These are phyloP conservation scores for Salix udensis DNA, from an alignment of 345 rosid species.

Conservation along the genomic window DNA sequence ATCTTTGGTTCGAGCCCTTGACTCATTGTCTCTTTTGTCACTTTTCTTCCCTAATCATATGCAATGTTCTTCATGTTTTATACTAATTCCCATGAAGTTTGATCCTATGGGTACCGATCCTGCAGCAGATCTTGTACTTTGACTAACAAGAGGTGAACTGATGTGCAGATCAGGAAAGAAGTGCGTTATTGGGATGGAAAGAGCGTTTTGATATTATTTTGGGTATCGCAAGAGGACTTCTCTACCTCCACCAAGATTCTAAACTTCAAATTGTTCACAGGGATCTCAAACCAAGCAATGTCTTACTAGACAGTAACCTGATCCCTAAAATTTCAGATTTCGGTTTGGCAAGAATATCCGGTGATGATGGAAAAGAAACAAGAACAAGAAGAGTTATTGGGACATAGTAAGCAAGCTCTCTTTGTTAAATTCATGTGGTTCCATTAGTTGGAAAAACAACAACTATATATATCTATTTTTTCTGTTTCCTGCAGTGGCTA, in stretches of 20 bases:
- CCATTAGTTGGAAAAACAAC: neutral
- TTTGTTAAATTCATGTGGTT: neutral
- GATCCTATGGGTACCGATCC: too few species aligned
- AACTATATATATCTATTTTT: neutral
- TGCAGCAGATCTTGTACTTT: too few species aligned
- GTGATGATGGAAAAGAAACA: neutral
- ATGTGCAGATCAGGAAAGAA: neutral
- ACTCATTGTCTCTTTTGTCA: too few species aligned
- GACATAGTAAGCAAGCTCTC: neutral
- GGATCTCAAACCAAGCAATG: conserved; percentile 3
- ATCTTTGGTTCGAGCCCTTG: conserved; percentile 23
- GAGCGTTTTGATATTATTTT: neutral
- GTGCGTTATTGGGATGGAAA: neutral
- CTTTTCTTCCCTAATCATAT: neutral
- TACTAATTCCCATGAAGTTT: neutral
- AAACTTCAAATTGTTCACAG: neutral
- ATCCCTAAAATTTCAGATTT: conserved; percentile 8
- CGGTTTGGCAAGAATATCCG: conserved; percentile 6
- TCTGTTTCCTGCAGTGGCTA: neutral
- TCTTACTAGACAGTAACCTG: neutral
- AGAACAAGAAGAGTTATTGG: neutral
- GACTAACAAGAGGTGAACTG: neutral
- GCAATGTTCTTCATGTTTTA: neutral
- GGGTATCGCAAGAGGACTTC: conserved; percentile 8
- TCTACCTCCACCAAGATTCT: conserved; percentile 7